These are phyloP conservation scores for Saposhnikovia divaricata DNA, from an alignment of 129 eudicot genomes.

Conservation along the genomic window DNA sequence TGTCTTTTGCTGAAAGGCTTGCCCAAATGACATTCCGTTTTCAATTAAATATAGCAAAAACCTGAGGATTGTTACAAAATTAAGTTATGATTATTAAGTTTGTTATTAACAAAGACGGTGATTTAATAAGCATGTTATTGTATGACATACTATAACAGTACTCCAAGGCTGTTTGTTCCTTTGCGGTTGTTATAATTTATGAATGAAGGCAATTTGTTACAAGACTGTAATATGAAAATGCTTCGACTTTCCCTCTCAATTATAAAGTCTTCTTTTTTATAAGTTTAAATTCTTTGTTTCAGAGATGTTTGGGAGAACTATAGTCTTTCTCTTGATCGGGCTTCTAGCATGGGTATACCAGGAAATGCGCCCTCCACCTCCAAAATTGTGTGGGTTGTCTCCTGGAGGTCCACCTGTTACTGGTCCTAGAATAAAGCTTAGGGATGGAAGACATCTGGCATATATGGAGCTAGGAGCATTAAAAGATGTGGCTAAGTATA, in stretches of 20 bases:
- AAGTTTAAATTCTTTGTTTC: slow-evolving; percentile 2
- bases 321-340: slow-evolving; percentile 14
- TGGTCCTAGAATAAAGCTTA: slow-evolving; percentile 48
- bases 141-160: too few species aligned
- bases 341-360: slow-evolving; percentile 41
- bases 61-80: too few species aligned
- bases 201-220: too few species aligned
- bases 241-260: background rate
- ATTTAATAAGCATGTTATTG: too few species aligned
- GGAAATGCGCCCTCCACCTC: slow-evolving; percentile 40
- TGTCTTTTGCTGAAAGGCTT: too few species aligned
- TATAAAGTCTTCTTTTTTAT: too few species aligned
- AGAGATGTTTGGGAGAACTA: slow-evolving; percentile 19
- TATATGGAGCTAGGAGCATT: slow-evolving; percentile 60
- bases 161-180: too few species aligned
- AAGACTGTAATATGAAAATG: background rate
- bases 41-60: too few species aligned
- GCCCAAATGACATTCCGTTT: too few species aligned
- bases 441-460: slow-evolving; percentile 67
- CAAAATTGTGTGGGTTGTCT: slow-evolving; percentile 39
- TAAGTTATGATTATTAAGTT: too few species aligned
- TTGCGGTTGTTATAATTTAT: too few species aligned
- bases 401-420: slow-evolving; percentile 50
- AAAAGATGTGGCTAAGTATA: slow-evolving; percentile 43
- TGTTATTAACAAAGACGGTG: too few species aligned